Evolutionary conservation across 805 yeast species (phyloP).

Genomic region (Maudiozyma serrabonitensis): DNA sequence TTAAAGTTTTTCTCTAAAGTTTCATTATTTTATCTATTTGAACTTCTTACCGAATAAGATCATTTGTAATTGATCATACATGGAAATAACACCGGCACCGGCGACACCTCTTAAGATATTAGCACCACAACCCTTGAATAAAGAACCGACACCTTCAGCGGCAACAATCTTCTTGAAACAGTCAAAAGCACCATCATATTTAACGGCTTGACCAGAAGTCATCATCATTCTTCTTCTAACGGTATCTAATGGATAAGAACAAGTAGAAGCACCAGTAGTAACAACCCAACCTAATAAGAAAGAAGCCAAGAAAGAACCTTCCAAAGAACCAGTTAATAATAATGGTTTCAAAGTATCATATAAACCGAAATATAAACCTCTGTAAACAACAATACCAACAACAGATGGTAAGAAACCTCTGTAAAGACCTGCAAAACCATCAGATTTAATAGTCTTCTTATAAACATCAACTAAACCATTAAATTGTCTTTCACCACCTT

Average conservation of each 20-base stretch:
- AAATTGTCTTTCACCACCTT: constrained; percentile 92
- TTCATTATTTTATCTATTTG: constrained; percentile 34
- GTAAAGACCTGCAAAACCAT: constrained; percentile 97
- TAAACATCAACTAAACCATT: constrained; percentile 94
- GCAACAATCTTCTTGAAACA: constrained; percentile 87
- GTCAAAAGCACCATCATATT: constrained; percentile 91
- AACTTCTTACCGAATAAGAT: constrained; percentile 94
- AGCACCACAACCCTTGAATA: constrained; percentile 99
- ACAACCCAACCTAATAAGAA: constrained; percentile 96
- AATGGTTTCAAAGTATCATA: constrained; percentile 95
- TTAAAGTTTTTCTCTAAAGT: too few species aligned
- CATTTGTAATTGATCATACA: constrained; percentile 95
- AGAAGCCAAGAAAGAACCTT: constrained; percentile 90
- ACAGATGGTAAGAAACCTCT: constrained; percentile 99
- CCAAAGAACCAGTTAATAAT: constrained; percentile 86
- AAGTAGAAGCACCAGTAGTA: constrained; percentile 97
- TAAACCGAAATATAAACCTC: constrained; percentile 98
- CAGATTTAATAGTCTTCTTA: constrained; percentile 90
- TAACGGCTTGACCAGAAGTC: constrained; percentile 98
- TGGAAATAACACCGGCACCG: constrained; percentile 98
- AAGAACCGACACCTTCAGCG: constrained; percentile 86
- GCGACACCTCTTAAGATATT: constrained; percentile 99
- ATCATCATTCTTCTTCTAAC: constrained; percentile 99
- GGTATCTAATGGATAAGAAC: constrained; percentile 98
- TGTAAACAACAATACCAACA: constrained; percentile 94